These are phyloP conservation scores for Byssothecium circinans DNA, from an alignment of 2,329 filamentous ascomycete species.

Conservation along the genomic window DNA sequence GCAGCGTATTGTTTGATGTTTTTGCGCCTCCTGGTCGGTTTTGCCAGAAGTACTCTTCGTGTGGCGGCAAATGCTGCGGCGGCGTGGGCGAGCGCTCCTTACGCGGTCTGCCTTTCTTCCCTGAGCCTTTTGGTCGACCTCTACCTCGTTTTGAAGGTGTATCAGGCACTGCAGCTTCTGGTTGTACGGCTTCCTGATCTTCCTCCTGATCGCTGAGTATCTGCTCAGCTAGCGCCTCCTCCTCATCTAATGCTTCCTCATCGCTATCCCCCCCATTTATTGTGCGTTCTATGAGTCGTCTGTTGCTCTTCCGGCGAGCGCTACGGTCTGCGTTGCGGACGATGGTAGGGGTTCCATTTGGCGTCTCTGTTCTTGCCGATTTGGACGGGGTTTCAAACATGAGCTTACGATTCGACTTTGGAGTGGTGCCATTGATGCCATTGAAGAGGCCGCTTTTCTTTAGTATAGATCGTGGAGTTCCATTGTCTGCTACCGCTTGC, in stretches of 20 bases:
- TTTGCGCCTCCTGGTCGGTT: constrained; percentile 79
- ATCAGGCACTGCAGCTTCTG: constrained; percentile 46
- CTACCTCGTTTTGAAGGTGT: constrained; percentile 58
- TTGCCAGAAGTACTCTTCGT: constrained; percentile 92
- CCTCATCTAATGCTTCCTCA: constrained; percentile 67
- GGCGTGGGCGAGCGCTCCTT: constrained; percentile 74
- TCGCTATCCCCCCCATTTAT: constrained; percentile 66
- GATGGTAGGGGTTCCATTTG: constrained; percentile 61
- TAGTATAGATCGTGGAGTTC: constrained; percentile 38
- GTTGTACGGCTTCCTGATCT: constrained; percentile 38
- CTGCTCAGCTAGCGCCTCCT: constrained; percentile 67
- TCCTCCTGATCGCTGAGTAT: constrained; percentile 64
- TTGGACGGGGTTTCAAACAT: constrained; percentile 51
- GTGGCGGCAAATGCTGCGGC: constrained; percentile 77
- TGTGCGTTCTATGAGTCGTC: constrained; percentile 72
- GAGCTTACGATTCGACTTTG: constrained; percentile 49
- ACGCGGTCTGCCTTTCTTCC: constrained; percentile 56
- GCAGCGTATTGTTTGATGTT: constrained; percentile 84
- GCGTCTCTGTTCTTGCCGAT: constrained; percentile 33
- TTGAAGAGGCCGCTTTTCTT: constrained; percentile 31
- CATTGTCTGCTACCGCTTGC: constrained; percentile 24
- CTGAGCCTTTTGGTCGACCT: constrained; percentile 49
- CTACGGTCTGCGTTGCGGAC: constrained; percentile 78
- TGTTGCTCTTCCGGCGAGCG: constrained; percentile 81
- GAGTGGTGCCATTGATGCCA: constrained; percentile 37